phyloP scores from a whole-genome alignment of 1,284 basidiomycete genomes.

The Malassezia vespertilionis region DNA sequence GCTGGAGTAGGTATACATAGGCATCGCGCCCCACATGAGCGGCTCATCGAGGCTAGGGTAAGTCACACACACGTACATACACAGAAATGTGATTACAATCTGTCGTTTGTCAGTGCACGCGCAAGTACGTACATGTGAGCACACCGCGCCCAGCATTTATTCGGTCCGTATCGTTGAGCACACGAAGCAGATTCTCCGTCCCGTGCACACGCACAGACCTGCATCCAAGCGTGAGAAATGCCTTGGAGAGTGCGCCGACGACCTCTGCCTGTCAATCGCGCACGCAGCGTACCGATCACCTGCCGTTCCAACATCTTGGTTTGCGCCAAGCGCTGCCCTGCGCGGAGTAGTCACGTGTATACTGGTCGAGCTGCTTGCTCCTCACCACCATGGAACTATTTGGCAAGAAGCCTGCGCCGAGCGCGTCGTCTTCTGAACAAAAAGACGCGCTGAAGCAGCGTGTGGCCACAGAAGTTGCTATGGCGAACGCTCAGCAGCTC shows the following conservation, averaged over 20 bases:
- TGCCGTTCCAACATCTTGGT: background rate
- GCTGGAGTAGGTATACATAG: conserved; percentile 17
- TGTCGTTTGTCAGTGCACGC: conserved; percentile 7
- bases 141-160: conserved; percentile 23
- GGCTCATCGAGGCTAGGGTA: conserved; percentile 31
- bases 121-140: conserved; percentile 23
- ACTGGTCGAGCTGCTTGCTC: background rate
- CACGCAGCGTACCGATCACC: conserved; percentile 3
- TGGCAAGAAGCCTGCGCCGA: conserved; percentile 12
- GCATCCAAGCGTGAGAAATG: conserved; percentile 27
- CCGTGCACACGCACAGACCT: conserved; percentile 30
- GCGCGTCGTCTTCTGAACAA: conserved; percentile 27
- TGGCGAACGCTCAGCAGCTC: conserved; percentile 43
- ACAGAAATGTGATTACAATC: conserved; percentile 44
- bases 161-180: conserved; percentile 24
- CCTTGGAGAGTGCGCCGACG: conserved; percentile 27
- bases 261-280: conserved; percentile 8
- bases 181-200: conserved; percentile 25
- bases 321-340: background rate
- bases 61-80: conserved; percentile 4
- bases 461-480: conserved; percentile 29
- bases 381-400: conserved; percentile 29
- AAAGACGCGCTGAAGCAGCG: conserved; percentile 45
- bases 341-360: background rate
- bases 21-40: conserved; percentile 33